Conservation (phyloP, 73 alveolate species). For the Chromera velia region DNA sequence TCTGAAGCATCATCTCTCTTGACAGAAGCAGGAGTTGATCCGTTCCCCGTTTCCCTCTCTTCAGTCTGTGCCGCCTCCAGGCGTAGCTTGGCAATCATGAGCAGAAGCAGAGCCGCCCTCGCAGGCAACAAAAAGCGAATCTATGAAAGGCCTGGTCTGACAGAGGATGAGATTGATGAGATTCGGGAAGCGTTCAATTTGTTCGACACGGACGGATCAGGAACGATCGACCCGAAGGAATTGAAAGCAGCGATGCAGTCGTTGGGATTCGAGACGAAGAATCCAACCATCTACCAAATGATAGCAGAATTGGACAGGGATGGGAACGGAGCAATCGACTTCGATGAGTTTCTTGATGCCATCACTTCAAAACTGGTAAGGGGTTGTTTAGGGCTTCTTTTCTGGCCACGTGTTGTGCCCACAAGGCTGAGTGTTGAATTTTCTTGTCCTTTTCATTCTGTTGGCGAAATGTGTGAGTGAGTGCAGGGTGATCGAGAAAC, state of each 20-base stretch:
- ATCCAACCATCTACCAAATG: constrained; percentile 92
- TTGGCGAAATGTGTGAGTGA: background rate
- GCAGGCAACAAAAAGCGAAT: constrained; percentile 11
- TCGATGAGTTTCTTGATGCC: constrained; percentile 90
- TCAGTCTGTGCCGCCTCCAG: no score
- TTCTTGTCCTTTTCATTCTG: no score
- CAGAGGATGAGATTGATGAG: constrained; percentile 84
- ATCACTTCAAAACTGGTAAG: constrained; percentile 78
- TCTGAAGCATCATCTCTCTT: no score
- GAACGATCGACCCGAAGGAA: constrained; percentile 91
- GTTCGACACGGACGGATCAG: constrained; percentile 87
- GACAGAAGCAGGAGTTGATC: no score
- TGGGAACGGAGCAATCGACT: constrained; percentile 65
- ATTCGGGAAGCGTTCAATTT: constrained; percentile 94
- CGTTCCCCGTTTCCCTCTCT: no score
- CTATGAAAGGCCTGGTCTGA: constrained; percentile 67
- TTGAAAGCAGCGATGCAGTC: constrained; percentile 92
- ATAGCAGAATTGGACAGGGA: constrained; percentile 87
- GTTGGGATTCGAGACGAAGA: constrained; percentile 86
- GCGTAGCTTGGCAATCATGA: no score
- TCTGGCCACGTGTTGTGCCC: background rate
- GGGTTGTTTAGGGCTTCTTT: background rate
- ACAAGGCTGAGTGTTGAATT: no score
- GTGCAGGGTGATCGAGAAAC: constrained; percentile 67
- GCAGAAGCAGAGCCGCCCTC: no score